Conservation (phyloP, 2,329 filamentous ascomycete species). For the Colletotrichum horii region DNA sequence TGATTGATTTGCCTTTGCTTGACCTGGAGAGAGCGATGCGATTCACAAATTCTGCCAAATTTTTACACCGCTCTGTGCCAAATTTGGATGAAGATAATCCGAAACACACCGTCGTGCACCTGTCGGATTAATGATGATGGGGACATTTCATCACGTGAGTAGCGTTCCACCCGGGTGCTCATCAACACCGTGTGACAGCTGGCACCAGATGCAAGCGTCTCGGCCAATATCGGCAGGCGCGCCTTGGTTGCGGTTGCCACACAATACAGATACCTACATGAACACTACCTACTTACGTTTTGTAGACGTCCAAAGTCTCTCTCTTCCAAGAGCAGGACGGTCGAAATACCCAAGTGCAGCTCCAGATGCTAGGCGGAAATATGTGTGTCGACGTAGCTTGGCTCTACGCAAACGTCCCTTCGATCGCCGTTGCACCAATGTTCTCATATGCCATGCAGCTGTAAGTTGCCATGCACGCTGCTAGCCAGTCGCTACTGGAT, state of each 20-base stretch:
- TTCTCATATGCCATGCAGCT: neutral
- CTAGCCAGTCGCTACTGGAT: neutral
- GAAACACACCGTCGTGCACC: neutral
- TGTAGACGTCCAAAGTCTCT: neutral
- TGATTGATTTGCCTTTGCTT: neutral
- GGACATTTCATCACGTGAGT: neutral
- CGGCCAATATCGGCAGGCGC: neutral
- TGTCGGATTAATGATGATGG: constrained; percentile 12
- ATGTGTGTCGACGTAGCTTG: neutral
- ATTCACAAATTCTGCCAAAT: constrained; percentile 44
- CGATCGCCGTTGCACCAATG: neutral
- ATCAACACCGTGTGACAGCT: neutral
- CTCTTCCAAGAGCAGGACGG: neutral
- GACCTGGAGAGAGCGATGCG: constrained; percentile 11
- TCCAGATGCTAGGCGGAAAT: no score
- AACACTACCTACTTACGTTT: neutral
- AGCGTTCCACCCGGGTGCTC: neutral
- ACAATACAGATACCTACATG: neutral
- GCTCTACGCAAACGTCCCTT: neutral
- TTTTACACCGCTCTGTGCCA: constrained; percentile 40
- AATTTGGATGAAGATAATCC: constrained; percentile 11
- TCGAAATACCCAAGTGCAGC: no score
- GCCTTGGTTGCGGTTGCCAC: no score
- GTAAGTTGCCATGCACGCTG: neutral
- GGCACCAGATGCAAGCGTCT: neutral